Base-by-base conservation (phyloP, 371 early-diverging fungal genomes). In the Syncephalis fuscata region DNA sequence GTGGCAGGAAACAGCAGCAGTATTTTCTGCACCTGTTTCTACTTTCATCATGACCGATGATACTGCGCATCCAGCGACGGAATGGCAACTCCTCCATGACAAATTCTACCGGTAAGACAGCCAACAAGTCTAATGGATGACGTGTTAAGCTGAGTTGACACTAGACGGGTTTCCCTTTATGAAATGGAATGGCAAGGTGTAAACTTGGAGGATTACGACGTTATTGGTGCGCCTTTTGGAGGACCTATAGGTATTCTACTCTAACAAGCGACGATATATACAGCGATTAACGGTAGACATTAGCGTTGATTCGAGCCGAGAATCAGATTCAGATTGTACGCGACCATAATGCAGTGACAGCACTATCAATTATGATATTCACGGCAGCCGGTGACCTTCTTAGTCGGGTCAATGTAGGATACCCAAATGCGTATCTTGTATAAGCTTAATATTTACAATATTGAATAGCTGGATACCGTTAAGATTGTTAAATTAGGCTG, bases 391-490 rank as follows among this genome's bases (percentile, higher is more conserved):
- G 96, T 48, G 76, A 74, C 49, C 67, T 85, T 3, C 74, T 93
- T 46, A 78, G 85, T 26, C 79, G 84, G 46, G 81, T 92, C 39
- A 83, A 87, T 67, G 86, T 82, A 58, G 36, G 51, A 2, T 19
- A 4, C 9, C 27, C 3, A 16, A 5, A 41, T 21, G 19, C 41
- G 4, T 7, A 41, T 41, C 41, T 4, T 8, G 8, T 41, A 16
- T 5, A 4, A 16, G n/a, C 8, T 3, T 19, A 41, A 16, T 41
- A 21, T 41, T 4, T 21, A 41, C 27, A 11, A 10, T 26, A n/a
- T n/a, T n/a, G n/a, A n/a, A 21, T 44, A 90, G 83, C 90, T 89
- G 85, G 92, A 90, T 49, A 88, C 81, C 56, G 84, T 84, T 23
- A 76, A 78, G 1, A 84, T 96, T 48, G 79, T 93, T 23, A 77